Evolutionary conservation across 768 basidiomycete species (phyloP).

Genomic region (Omphalotus guepiniiformis): DNA sequence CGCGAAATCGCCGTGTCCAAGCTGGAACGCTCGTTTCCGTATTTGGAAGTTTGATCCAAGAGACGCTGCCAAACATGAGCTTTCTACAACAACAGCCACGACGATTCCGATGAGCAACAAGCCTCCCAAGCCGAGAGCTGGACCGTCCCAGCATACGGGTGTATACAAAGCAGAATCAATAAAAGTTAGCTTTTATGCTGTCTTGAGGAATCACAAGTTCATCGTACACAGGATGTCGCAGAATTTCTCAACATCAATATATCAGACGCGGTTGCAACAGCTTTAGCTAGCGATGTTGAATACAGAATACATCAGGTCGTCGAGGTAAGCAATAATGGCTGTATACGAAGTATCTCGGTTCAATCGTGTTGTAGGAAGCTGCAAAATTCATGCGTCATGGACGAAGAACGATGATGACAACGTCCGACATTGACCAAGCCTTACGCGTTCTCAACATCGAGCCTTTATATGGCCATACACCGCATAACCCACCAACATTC

Average conservation of each 20-base stretch:
- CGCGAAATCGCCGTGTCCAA: no score
- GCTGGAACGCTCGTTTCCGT: no score
- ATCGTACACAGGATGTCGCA: conserved; percentile 70
- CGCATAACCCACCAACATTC: conserved; percentile 60
- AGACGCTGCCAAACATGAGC: no score
- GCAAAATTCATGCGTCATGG: conserved; percentile 96
- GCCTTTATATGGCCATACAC: conserved; percentile 84
- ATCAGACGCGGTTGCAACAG: conserved; percentile 72
- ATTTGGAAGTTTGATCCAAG: no score
- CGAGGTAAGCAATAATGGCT: conserved; percentile 50
- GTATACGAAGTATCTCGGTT: conserved; percentile 2
- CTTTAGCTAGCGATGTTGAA: conserved; percentile 94
- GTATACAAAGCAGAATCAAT: conserved; percentile 61
- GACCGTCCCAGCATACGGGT: conserved; percentile 50
- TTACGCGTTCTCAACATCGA: conserved; percentile 94
- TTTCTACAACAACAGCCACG: no score
- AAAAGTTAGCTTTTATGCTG: conserved; percentile 38
- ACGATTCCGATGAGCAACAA: conserved; percentile 37
- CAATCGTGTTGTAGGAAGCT: conserved; percentile 62
- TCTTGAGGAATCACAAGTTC: conserved; percentile 6
- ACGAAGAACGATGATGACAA: conserved; percentile 82
- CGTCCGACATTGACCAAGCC: conserved; percentile 90
- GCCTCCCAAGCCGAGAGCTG: conserved; percentile 40
- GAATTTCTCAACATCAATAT: conserved; percentile 81
- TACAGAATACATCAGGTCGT: conserved; percentile 94